Conservation (phyloP, 345 rosid species). For the Balakata baccata region DNA sequence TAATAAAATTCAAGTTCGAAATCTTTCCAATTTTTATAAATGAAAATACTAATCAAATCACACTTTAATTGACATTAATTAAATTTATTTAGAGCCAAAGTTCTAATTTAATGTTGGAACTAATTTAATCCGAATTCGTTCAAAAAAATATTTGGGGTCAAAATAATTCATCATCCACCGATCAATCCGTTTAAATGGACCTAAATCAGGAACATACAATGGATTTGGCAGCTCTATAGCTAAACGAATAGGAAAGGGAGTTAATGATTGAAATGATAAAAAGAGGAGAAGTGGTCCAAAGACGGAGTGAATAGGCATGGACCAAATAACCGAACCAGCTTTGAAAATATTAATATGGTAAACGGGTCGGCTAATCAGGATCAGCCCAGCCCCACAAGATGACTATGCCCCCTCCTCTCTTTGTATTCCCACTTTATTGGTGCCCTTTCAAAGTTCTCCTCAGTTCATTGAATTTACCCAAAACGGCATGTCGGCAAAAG, state of each 20-base stretch:
- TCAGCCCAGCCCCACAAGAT: constrained; percentile 6
- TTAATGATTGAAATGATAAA: background rate
- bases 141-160: no score
- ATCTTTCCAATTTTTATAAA: no score
- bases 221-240: no score
- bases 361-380: background rate
- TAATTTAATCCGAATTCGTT: no score
- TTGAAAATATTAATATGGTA: background rate
- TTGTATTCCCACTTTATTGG: background rate
- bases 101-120: no score
- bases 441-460: background rate
- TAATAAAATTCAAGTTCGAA: no score
- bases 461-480: constrained; percentile 6
- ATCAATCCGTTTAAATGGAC: no score
- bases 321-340: background rate
- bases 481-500: constrained; percentile 13
- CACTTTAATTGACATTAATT: no score
- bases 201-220: no score
- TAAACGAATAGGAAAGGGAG: background rate
- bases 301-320: background rate
- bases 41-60: no score
- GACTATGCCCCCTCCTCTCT: background rate
- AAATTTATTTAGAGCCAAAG: no score
- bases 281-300: background rate
- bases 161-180: no score